Base-by-base conservation (phyloP, 1,284 basidiomycete species). In the Fistulina hepatica region DNA sequence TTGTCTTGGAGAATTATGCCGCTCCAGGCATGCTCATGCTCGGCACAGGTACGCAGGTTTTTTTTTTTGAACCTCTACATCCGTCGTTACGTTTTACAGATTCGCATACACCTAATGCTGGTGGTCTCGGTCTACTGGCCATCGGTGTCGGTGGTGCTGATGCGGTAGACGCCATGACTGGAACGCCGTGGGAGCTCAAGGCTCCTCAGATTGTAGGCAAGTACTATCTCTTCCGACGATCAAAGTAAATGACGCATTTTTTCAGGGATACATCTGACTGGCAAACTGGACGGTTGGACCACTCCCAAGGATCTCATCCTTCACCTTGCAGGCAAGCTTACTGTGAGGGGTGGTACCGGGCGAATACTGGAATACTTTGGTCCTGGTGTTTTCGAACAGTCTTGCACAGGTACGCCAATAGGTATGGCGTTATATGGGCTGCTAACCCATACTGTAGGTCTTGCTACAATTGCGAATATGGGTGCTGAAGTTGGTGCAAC, bases 91-190 rank as follows among this genome's bases (percentile, higher is more conserved):
- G n/a, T 39, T 26, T 24, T 40, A 58, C 65, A 74, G 95, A 99
- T 62, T 94, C 90, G 21, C 95, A 99, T 63, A 98, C 95, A 4
- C 95, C 95, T 6, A 98, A 99, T 57, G 95, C 95, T 28, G 92
- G 93, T 45, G 95, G 95, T 34, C 75, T 98, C 39, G 95, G 95
- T n/a, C 77, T 94, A 71, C 75, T 99, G 43, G 95, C 95, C 7
- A 97, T 97, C 43, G 95, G 95, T 44, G 95, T 99, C 17, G 95
- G 95, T 48, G 95, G 95, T 44, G 95, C 95, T 15, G 95, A 99
- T 57, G 95, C 95, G 13, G 95, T 99, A 21, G 95, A 99, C 59
- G 95, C 92, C 11, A 85, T 99, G 80, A 97, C 94, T 7, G 83
- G 88, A 43, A 97, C 93, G 13, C 92, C 94, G 25, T 99, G 95